Evolutionary conservation across 2,329 filamentous ascomycete genomes (phyloP).

Genomic region (Diplocarpon mali): DNA sequence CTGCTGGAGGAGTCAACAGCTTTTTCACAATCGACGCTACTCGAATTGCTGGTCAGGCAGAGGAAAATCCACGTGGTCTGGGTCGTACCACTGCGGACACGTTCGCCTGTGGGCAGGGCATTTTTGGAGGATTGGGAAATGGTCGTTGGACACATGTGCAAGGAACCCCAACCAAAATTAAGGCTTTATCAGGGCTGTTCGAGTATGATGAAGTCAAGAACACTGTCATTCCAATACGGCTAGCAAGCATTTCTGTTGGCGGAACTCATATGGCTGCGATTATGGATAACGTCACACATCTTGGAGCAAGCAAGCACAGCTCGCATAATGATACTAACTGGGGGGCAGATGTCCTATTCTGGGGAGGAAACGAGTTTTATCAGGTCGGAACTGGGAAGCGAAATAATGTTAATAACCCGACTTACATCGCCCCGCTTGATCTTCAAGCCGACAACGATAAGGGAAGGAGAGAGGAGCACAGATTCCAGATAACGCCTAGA

Average conservation of each 20-base stretch:
- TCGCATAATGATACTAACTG: constrained; percentile 68
- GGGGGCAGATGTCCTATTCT: constrained; percentile 83
- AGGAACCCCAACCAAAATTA: constrained; percentile 65
- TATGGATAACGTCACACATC: constrained; percentile 68
- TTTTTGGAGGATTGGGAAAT: constrained; percentile 72
- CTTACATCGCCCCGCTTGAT: constrained; percentile 71
- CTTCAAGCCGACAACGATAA: constrained; percentile 48
- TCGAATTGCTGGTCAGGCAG: constrained; percentile 38
- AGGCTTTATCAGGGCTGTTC: constrained; percentile 67
- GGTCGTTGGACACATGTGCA: constrained; percentile 87
- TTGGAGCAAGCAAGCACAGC: constrained; percentile 33
- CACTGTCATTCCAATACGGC: constrained; percentile 62
- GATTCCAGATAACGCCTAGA: constrained; percentile 72
- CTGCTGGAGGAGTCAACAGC: constrained; percentile 76
- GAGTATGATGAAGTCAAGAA: constrained; percentile 74
- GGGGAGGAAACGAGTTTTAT: constrained; percentile 90
- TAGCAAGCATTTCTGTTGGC: constrained; percentile 64
- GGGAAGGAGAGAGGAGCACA: constrained; percentile 54
- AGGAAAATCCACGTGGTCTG: constrained; percentile 31
- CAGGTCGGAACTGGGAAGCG: constrained; percentile 88
- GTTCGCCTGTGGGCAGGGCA: constrained; percentile 80
- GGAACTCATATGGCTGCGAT: constrained; percentile 71
- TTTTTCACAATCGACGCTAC: constrained; percentile 79
- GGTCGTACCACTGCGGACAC: constrained; percentile 60
- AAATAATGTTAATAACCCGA: constrained; percentile 65